Base-by-base conservation (phyloP, 116 monocot genomes). In the Trichopus zeylanicus region DNA sequence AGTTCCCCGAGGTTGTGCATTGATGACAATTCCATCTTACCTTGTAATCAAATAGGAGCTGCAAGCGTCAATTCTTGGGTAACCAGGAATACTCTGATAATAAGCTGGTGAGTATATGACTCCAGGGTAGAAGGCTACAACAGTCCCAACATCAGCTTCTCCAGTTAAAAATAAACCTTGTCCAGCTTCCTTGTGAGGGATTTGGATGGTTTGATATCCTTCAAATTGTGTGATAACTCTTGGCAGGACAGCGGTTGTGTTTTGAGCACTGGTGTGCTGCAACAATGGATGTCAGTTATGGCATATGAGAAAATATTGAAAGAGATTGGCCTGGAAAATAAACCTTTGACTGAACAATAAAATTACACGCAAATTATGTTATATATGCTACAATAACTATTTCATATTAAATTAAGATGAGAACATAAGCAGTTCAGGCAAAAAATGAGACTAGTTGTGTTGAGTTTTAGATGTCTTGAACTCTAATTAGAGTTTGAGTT, bases 11-110 rank as follows among this genome's bases (percentile, higher is more conserved):
- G 95, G 86, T 22, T 84, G 83, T 16, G 90, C 95, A 59, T 95
- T 84, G 52, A 95, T 86, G 55, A 95, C 66, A 28, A 63, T 63
- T 7, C 86, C 86, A 62, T 95, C 95, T 27, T 89, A 95, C 23
- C 95, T 73, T 19, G 95, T 89, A 20, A 95, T 95, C 55, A 95
- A 65, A 60, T 90, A 95, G 3, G 86, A 76, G 62, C 90, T 95
- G 46, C 57, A 54, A 31, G 86, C 75, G 59, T 95, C 95, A 15
- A 95, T 60, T 57, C 78, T 86, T 19, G 90, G 95, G 62, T 95
- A 95, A 31, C 89, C 89, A 59, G 94, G 94, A 49, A 95, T 95
- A 61, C 76, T 48, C 7, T 35, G 73, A 63, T 95, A 95, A 62
- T 81, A 76, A 60, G 89, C 86, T 32, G 89, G 94, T 4, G 89